phyloP scores from a whole-genome alignment of 1,284 basidiomycete genomes.

The Inonotus hispidus region DNA sequence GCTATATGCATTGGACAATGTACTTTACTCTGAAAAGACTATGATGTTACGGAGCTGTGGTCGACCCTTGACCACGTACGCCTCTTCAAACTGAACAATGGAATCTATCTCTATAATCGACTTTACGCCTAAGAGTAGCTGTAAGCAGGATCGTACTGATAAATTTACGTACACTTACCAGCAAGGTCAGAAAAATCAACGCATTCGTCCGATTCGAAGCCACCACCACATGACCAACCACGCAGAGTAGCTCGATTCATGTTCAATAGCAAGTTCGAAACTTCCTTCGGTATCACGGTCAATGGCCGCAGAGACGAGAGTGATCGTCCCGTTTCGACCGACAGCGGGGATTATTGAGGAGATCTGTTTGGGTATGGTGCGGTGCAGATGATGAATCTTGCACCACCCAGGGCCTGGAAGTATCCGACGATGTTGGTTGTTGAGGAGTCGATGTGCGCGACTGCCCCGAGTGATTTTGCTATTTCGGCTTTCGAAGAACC shows the following conservation, averaged over 20 bases:
- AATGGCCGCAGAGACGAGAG: slow-evolving; percentile 22
- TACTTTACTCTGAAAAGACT: slow-evolving; percentile 18
- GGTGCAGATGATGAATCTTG: slow-evolving; percentile 31
- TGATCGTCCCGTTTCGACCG: slow-evolving; percentile 22
- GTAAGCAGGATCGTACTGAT: background rate
- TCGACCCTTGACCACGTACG: slow-evolving; percentile 22
- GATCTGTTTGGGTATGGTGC: slow-evolving; percentile 30
- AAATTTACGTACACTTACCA: slow-evolving; percentile 4
- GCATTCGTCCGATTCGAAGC: slow-evolving; percentile 22
- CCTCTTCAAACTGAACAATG: slow-evolving; percentile 22
- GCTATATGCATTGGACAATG: background rate
- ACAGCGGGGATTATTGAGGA: slow-evolving; percentile 20
- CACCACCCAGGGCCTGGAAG: slow-evolving; percentile 34
- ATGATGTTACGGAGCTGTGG: slow-evolving; percentile 26
- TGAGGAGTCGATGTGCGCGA: slow-evolving; percentile 24
- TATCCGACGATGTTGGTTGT: slow-evolving; percentile 25
- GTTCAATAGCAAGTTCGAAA: slow-evolving; percentile 21
- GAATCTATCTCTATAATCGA: slow-evolving; percentile 21
- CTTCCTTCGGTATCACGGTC: slow-evolving; percentile 22
- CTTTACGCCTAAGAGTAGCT: slow-evolving; percentile 19
- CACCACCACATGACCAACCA: slow-evolving; percentile 22
- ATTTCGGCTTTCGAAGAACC: slow-evolving; percentile 26
- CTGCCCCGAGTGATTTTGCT: slow-evolving; percentile 26
- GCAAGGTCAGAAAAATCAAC: slow-evolving; percentile 21
- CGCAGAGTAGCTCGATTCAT: slow-evolving; percentile 21